Evolutionary conservation across 192 early-diverging fungal genomes (phyloP).

Genomic region (Phycomyces blakesleeanus): DNA sequence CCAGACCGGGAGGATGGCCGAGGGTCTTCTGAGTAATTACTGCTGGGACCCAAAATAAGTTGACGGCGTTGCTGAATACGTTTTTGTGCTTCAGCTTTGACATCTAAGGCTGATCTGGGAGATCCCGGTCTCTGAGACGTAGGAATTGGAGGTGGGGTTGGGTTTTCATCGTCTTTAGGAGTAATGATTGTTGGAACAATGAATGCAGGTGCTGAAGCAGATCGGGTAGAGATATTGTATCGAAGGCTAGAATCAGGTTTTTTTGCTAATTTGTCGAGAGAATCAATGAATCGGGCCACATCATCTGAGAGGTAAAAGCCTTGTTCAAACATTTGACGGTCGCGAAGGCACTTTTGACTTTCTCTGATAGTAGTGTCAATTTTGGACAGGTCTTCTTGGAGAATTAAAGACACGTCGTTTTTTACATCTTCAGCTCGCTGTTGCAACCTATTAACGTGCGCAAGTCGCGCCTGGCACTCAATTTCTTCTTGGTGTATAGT

Average conservation of each 20-base stretch:
- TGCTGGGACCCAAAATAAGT: slow-evolving; percentile 11
- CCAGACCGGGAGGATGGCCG: neutral
- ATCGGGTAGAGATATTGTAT: neutral
- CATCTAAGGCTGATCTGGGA: slow-evolving; percentile 44
- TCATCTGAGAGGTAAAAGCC: slow-evolving; percentile 30
- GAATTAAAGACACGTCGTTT: neutral
- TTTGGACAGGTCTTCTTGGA: slow-evolving; percentile 6
- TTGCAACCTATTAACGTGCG: neutral
- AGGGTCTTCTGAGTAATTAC: neutral
- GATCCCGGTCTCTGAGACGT: slow-evolving; percentile 25
- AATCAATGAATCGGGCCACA: slow-evolving; percentile 26
- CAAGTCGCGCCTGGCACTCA: neutral
- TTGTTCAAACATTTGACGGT: slow-evolving; percentile 35
- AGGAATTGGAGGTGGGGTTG: slow-evolving; percentile 26
- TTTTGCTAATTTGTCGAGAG: neutral
- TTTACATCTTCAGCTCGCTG: neutral
- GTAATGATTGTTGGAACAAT: neutral
- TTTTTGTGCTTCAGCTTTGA: slow-evolving; percentile 50
- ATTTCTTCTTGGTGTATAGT: neutral
- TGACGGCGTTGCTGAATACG: slow-evolving; percentile 40
- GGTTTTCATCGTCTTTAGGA: neutral
- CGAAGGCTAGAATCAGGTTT: neutral
- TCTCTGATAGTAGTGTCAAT: slow-evolving; percentile 12
- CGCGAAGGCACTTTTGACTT: neutral
- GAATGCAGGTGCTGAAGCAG: neutral